Evolutionary conservation across 1,139 yeast species (phyloP), one percentile per base, ranked within the genome.

Genomic region (Sugiyamaella grinbergsii): DNA sequence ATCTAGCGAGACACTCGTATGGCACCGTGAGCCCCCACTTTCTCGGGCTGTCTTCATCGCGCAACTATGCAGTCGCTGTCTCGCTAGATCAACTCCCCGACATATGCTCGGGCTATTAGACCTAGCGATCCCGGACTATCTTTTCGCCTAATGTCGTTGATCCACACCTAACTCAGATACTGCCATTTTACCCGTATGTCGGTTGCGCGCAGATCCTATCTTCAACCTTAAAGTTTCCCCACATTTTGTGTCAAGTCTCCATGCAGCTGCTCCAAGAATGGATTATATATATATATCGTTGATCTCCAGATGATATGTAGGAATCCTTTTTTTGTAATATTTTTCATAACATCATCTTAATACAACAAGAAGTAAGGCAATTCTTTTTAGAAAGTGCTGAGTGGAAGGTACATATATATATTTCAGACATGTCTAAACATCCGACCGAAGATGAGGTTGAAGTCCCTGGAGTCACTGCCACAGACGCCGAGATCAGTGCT

Each of bases 401-500:
- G n/a, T n/a, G n/a, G n/a, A n/a, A n/a, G n/a, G n/a, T n/a, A n/a
- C n/a, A n/a, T n/a, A n/a, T n/a, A n/a, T n/a, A n/a, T n/a, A 19
- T 23, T 19, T 20, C 15, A 22, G 22, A 13, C 18, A 36, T 36
- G 24, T 36, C 40, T n/a, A 36, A 16, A 36, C 15, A 36, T n/a
- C n/a, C n/a, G 22, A 11, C n/a, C 28, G 40, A 31, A 16, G 38
- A 13, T 38, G 28, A 41, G n/a, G 36, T 41, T n/a, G 34, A 29
- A 18, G 22, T 29, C 22, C 36, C 45, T 4, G 45, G 45, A 11
- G 45, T 41, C n/a, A 41, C 45, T 3, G 37, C 38, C 18, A 41
- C 45, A 2, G 45, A 41, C 4, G 40, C 47, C 15, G 47, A 43
- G 26, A 22, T 33, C 13, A 34, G 22, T 15, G 51, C 51, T 19